Evolutionary conservation across 176 grass and related monocot genomes (phyloP).

Genomic region (Aegilops tauschii): DNA sequence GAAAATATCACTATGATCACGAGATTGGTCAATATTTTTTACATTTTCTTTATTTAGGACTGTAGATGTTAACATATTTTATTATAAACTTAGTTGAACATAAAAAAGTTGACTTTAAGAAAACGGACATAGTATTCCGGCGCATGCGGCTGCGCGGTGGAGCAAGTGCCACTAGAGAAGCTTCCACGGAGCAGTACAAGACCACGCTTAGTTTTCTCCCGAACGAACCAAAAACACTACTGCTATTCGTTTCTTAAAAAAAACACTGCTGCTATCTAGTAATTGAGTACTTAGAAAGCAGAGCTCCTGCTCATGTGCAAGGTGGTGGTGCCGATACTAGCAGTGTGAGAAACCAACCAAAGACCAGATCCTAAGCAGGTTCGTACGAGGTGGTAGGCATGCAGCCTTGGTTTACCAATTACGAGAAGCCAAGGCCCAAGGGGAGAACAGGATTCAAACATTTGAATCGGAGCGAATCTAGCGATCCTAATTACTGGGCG

Average conservation of each 20-base stretch:
- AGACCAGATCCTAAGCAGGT: background rate
- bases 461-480: background rate
- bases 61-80: no score
- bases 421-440: background rate
- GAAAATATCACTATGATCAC: no score
- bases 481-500: background rate
- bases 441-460: background rate
- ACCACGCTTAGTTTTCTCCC: background rate
- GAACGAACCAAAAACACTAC: background rate
- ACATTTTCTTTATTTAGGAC: no score
- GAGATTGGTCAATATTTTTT: no score
- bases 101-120: no score
- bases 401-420: background rate
- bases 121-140: no score
- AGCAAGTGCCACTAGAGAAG: background rate
- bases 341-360: background rate
- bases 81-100: no score
- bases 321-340: background rate
- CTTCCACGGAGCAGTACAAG: background rate
- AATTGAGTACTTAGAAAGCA: background rate
- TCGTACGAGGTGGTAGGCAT: constrained; percentile 16
- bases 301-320: background rate
- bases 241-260: no score
- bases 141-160: background rate
- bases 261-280: background rate